Evolutionary conservation across 176 grass and related monocot species (phyloP).

Genomic region (Ensete glaucum): DNA sequence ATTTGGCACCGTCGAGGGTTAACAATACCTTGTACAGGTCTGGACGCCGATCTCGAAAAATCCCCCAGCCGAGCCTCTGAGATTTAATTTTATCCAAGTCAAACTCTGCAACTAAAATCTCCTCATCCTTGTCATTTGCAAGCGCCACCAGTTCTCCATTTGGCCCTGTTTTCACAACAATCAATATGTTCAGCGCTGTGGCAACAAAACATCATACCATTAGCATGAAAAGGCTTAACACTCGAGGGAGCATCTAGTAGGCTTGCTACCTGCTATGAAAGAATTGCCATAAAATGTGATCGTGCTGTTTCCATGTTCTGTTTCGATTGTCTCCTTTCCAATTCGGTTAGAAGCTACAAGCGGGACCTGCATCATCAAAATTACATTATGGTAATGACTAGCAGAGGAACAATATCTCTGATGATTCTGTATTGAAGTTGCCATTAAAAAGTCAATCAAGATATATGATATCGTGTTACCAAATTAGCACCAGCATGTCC

Average conservation of each 20-base stretch:
- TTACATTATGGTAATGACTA: background rate
- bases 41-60: slow-evolving; percentile 80
- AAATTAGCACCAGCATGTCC: slow-evolving; percentile 92
- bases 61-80: slow-evolving; percentile 63
- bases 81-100: slow-evolving; percentile 74
- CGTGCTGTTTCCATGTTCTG: slow-evolving; percentile 75
- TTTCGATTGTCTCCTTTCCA: slow-evolving; percentile 72
- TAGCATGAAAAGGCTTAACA: background rate
- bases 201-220: slow-evolving; percentile 4
- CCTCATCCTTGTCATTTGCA: slow-evolving; percentile 81
- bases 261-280: slow-evolving; percentile 59
- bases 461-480: slow-evolving; percentile 31
- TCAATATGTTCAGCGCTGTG: background rate
- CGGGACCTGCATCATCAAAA: slow-evolving; percentile 51
- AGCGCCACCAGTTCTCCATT: slow-evolving; percentile 77
- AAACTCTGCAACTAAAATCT: slow-evolving; percentile 60
- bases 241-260: slow-evolving; percentile 4
- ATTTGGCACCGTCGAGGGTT: slow-evolving; percentile 58
- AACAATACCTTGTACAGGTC: slow-evolving; percentile 76
- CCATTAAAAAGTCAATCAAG: background rate
- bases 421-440: background rate
- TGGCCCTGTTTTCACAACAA: slow-evolving; percentile 29
- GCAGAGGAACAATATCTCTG: background rate
- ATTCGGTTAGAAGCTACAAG: slow-evolving; percentile 83
- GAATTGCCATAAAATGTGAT: slow-evolving; percentile 85